Evolutionary conservation across 352 stramenopile species (phyloP).

Genomic region (Peronospora destructor): DNA sequence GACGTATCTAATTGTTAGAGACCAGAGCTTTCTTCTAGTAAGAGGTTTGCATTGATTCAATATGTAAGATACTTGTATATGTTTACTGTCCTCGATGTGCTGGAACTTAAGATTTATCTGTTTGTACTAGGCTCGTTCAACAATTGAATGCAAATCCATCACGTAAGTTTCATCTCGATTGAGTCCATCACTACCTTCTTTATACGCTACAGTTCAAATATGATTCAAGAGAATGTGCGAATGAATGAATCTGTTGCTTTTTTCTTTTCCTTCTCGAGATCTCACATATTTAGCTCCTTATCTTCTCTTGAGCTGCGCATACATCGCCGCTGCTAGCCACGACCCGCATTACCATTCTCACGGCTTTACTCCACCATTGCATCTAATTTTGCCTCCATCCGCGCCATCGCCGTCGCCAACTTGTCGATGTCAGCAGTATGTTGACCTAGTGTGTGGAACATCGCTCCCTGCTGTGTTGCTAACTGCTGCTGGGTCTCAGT

Average conservation of each 20-base stretch:
- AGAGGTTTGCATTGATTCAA: no score
- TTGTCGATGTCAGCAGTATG: slow-evolving; percentile 87
- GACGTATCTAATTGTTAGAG: no score
- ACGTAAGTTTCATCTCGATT: not conserved
- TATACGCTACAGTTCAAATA: slow-evolving; percentile 21
- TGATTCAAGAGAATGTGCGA: slow-evolving; percentile 19
- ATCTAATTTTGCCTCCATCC: slow-evolving; percentile 88
- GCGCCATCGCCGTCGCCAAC: slow-evolving; percentile 75
- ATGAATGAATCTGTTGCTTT: slow-evolving; percentile 36
- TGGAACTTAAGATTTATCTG: no score
- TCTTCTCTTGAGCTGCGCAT: slow-evolving; percentile 20
- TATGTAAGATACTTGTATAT: no score
- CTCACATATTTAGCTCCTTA: slow-evolving; percentile 22
- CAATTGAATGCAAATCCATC: no score
- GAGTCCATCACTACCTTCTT: slow-evolving; percentile 1
- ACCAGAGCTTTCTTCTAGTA: no score
- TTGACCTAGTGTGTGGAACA: slow-evolving; percentile 88
- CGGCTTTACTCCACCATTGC: slow-evolving; percentile 60
- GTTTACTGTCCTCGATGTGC: no score
- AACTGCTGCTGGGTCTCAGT: slow-evolving; percentile 87
- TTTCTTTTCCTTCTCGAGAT: slow-evolving; percentile 33
- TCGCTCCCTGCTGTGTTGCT: slow-evolving; percentile 84
- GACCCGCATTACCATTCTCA: slow-evolving; percentile 21
- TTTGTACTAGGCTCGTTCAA: no score
- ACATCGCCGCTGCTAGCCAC: slow-evolving; percentile 19